phyloP scores from a whole-genome alignment of 768 basidiomycete species.

The Trametes cinnabarina region DNA sequence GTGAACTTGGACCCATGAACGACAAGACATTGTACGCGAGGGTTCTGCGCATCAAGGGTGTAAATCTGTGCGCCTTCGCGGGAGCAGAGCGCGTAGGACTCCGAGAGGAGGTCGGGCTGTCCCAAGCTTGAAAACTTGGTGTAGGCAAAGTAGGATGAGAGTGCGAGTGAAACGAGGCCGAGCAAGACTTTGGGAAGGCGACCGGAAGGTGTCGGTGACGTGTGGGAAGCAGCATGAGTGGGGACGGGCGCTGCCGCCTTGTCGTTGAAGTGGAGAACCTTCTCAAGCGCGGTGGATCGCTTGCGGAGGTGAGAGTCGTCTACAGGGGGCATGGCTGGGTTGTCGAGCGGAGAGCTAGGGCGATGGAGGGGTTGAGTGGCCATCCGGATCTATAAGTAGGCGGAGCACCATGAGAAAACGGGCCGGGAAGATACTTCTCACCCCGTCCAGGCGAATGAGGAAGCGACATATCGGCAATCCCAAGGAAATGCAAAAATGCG shows the following conservation, averaged over 20 bases:
- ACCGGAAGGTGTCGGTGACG: neutral
- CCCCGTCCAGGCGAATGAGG: neutral
- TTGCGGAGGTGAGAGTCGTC: constrained; percentile 23
- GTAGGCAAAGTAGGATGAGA: constrained; percentile 19
- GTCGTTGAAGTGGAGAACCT: neutral
- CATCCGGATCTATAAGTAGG: constrained; percentile 10
- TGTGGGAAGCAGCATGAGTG: neutral
- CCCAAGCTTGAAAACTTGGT: neutral
- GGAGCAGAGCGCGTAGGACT: constrained; percentile 65
- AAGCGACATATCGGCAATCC: neutral
- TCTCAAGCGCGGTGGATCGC: constrained; percentile 14
- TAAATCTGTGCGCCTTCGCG: constrained; percentile 51
- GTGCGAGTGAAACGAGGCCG: constrained; percentile 22
- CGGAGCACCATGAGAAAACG: constrained; percentile 10
- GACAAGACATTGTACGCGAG: constrained; percentile 62
- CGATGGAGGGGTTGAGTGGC: neutral
- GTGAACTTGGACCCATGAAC: constrained; percentile 49
- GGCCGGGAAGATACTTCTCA: neutral
- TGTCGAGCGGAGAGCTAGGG: neutral
- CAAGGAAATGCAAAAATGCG: neutral
- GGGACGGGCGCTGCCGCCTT: neutral
- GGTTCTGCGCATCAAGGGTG: constrained; percentile 57
- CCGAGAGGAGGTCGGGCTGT: constrained; percentile 16
- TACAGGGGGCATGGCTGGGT: constrained; percentile 16
- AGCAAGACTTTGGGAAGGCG: constrained; percentile 14